Evolutionary conservation across 257 asterid species (phyloP), one percentile per base, ranked within the genome.

Genomic region (Rehmannia glutinosa): DNA sequence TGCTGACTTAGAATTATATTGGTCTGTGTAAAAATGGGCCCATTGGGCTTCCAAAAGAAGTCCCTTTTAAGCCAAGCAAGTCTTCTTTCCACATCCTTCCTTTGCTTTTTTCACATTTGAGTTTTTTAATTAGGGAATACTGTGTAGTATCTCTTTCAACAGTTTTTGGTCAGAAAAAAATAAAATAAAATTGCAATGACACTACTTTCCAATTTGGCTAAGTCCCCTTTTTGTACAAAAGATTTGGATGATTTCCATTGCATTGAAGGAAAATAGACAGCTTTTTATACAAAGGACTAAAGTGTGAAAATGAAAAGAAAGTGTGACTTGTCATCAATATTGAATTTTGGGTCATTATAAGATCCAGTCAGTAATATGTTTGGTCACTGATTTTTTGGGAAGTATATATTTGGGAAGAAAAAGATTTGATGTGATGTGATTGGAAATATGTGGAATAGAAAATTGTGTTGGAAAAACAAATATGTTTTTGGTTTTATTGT

Each of bases 31-130:
- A 1, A 23, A 7, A 1, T 21, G 52, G 24, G 9, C 52, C 52
- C 52, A 15, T n/a, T n/a, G n/a, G n/a, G 51, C 51, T n/a, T 43
- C 51, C 7, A 52, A 58, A 64, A 23, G 55, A 13, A 60, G 38
- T 33, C 65, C 64, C 64, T 66, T 74, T 78, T 64, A 55, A 57
- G 33, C 76, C 78, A 72, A 72, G 36, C 73, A 55, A 62, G n/a
- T 45, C 58, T 25, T 23, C 45, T 76, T 70, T 61, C 64, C 70
- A 68, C 77, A 43, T 68, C 69, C 13, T 62, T 75, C 23, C 28
- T 67, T 53, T 45, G 9, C 57, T 64, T 28, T 55, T 47, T 53
- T 59, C 9, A 41, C 20, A 63, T 64, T 39, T n/a, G 10, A 36
- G 51, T 12, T 47, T 66, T 47, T 51, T 15, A 28, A 19, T 59